These are phyloP conservation scores for Cylindrotheca fusiformis DNA, from an alignment of 108 stramenopile species.

Conservation along the genomic window DNA sequence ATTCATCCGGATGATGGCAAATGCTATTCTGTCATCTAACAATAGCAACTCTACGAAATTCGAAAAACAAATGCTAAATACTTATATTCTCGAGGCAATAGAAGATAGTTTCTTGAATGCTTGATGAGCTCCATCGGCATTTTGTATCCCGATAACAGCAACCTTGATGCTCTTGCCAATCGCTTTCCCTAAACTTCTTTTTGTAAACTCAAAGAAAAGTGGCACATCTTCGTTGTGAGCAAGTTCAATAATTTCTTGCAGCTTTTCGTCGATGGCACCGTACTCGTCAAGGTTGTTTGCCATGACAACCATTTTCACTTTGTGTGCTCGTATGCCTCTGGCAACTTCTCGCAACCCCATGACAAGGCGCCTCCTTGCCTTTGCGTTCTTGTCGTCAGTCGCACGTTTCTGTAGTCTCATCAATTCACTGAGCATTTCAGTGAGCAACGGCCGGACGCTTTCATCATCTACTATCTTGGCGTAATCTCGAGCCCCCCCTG, in stretches of 20 bases:
- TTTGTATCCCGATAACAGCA: slow-evolving; percentile 88
- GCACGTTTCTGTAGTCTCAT: slow-evolving; percentile 82
- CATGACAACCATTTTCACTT: slow-evolving; percentile 87
- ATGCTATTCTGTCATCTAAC: too few species aligned
- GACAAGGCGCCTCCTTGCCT: slow-evolving; percentile 76
- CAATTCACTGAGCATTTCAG: slow-evolving; percentile 81
- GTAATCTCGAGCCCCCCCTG: slow-evolving; percentile 53
- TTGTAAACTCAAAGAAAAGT: slow-evolving; percentile 84
- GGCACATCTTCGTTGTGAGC: slow-evolving; percentile 70
- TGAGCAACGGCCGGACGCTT: slow-evolving; percentile 53
- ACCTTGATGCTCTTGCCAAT: slow-evolving; percentile 88
- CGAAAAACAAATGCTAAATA: too few species aligned
- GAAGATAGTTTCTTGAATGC: slow-evolving; percentile 76
- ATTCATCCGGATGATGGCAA: slow-evolving; percentile 7
- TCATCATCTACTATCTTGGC: slow-evolving; percentile 54
- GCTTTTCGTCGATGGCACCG: slow-evolving; percentile 78
- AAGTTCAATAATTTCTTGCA: slow-evolving; percentile 79
- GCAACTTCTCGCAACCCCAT: slow-evolving; percentile 92
- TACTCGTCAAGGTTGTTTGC: slow-evolving; percentile 92
- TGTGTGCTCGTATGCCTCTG: slow-evolving; percentile 81
- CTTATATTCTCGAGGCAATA: too few species aligned
- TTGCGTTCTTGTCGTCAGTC: slow-evolving; percentile 70
- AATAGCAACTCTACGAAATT: too few species aligned
- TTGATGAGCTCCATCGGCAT: slow-evolving; percentile 90
- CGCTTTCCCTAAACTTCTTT: slow-evolving; percentile 83